These are phyloP conservation scores for Immersiporthe knoxdaviesiana DNA, from an alignment of 2,329 filamentous ascomycete genomes.

Conservation along the genomic window DNA sequence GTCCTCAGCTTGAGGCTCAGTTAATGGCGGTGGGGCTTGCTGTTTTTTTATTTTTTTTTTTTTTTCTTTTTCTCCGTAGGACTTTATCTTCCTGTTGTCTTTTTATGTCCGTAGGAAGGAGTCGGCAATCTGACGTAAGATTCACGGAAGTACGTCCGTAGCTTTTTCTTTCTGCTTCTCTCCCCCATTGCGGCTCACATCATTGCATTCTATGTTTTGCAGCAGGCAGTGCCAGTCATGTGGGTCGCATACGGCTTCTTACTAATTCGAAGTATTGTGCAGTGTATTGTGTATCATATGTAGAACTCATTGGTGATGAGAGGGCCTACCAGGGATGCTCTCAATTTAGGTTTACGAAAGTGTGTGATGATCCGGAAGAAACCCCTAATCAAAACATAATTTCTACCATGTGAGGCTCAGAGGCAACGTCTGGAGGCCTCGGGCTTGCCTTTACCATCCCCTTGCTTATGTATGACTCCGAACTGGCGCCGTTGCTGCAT, in stretches of 20 bases:
- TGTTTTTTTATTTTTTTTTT: not conserved
- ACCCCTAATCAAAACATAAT: not conserved
- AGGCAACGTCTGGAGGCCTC: not conserved
- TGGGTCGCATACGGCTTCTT: not conserved
- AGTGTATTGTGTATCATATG: not conserved
- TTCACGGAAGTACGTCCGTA: not conserved
- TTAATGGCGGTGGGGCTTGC: not conserved
- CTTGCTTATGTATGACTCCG: not conserved
- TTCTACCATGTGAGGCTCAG: not conserved
- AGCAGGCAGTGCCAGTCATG: not conserved
- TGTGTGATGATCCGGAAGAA: not conserved
- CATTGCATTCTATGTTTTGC: constrained; percentile 2
- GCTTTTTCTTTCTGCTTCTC: too few species aligned
- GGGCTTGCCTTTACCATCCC: not conserved
- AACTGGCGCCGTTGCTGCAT: not conserved
- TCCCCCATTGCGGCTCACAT: not conserved
- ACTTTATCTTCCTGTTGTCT: too few species aligned
- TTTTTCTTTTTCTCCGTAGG: too few species aligned
- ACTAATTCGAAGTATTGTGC: not conserved
- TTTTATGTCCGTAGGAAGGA: not conserved
- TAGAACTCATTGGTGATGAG: not conserved
- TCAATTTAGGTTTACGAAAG: constrained; percentile 6
- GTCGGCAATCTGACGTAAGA: constrained; percentile 10
- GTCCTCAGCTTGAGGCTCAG: not conserved
- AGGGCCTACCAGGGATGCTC: not conserved